phyloP scores from a whole-genome alignment of 257 asterid species.

The Ophiorrhiza pumila region DNA sequence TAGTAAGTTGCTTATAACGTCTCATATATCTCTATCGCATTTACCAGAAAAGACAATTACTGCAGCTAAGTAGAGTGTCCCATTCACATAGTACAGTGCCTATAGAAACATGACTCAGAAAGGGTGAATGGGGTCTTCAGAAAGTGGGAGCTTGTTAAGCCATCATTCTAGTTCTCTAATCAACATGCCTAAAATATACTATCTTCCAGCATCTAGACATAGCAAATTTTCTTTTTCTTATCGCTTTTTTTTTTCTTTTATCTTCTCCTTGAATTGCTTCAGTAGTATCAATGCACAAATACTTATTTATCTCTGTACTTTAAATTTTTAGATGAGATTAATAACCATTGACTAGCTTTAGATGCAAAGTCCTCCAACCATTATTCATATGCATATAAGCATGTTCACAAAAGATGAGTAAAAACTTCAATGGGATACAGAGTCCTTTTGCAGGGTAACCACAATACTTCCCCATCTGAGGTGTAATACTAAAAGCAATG shows the following conservation, averaged over 20 bases:
- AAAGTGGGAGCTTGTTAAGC: not conserved
- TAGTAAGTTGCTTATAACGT: not conserved
- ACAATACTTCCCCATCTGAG: not conserved
- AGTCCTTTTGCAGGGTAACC: not conserved
- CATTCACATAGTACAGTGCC: not conserved
- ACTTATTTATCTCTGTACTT: not conserved
- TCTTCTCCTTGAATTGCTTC: not conserved
- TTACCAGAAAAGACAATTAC: not conserved
- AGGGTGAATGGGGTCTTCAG: too few species aligned
- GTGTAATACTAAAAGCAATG: not conserved
- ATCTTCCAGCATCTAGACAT: not conserved
- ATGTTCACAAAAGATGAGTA: not conserved
- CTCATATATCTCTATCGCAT: not conserved
- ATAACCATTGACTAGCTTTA: not conserved
- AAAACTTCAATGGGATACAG: not conserved
- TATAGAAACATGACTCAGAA: too few species aligned
- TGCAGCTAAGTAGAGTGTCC: not conserved
- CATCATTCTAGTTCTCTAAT: not conserved
- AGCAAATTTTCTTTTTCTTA: not conserved
- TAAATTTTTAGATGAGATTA: not conserved
- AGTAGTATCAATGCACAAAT: not conserved
- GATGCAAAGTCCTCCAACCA: not conserved
- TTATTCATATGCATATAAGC: too few species aligned
- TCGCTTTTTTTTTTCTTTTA: not conserved
- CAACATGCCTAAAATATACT: not conserved